Conservation (phyloP, 192 early-diverging fungal species). For the Mortierella antarctica region DNA sequence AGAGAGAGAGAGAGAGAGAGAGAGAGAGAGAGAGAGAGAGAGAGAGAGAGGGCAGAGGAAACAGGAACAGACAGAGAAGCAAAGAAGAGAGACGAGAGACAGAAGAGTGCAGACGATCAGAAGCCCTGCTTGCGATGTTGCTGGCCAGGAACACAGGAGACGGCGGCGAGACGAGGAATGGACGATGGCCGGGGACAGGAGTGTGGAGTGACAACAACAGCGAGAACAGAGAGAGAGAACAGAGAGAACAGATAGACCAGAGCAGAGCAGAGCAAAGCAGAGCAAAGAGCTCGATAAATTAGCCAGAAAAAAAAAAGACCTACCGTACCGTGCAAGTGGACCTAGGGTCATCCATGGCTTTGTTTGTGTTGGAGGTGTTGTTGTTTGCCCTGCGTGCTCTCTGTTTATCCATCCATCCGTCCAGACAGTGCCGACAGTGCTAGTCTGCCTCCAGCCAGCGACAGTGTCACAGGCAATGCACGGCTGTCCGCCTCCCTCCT, state of each 20-base stretch:
- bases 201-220: background rate
- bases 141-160: background rate
- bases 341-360: no score
- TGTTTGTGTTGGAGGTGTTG: no score
- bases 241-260: background rate
- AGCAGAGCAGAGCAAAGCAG: background rate
- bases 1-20: background rate
- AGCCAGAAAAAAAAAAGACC: no score
- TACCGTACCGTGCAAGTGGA: no score
- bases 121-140: background rate
- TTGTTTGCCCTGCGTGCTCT: no score
- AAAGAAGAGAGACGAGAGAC: background rate
- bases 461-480: no score
- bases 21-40: background rate
- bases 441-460: no score
- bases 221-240: background rate
- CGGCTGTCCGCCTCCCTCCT: no score
- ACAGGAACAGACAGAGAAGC: background rate
- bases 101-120: background rate
- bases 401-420: no score
- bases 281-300: background rate
- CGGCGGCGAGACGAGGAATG: no score
- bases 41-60: background rate
- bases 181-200: background rate
- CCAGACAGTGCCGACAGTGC: no score